Base-by-base conservation (phyloP, 805 yeast genomes). In the Candida golubevii region DNA sequence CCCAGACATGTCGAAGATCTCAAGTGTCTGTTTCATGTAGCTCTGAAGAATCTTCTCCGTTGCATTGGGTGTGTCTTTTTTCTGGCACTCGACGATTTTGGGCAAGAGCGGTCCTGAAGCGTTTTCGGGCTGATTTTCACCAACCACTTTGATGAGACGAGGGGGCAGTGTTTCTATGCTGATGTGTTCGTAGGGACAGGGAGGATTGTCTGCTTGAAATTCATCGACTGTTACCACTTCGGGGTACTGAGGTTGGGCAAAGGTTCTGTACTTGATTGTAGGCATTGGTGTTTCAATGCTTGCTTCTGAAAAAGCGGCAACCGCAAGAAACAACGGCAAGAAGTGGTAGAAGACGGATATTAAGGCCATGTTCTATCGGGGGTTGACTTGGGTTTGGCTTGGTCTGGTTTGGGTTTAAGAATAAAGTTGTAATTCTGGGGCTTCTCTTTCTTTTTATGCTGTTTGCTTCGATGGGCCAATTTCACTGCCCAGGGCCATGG, bases 31-130 rank as follows among this genome's bases (percentile, higher is more conserved):
- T 7, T 26, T 39, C 42, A 39, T 39, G 33, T 33, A 39, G 6
- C 28, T 18, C 33, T 34, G 42, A 15, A 39, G 42, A 12, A 39
- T 8, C 10, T 26, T 33, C 18, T 39, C 41, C n/a, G 36, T 39
- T 33, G 26, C 41, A 2, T 32, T 29, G 23, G 36, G 31, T 1
- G 15, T 11, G n/a, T 14, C n/a, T 26, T 39, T 39, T 10, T 26
- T 4, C 13, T 23, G 26, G 13, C 23, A 29, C 36, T 34, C 35
- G 10, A 39, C 13, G 28, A 39, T 14, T 26, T 39, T 39, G 12
- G 39, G 39, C 13, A 7, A 18, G 14, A n/a, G 14, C 3, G 18
- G 35, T 18, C 23, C 23, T 18, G 23, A 5, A 18, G 23, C 23
- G 23, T 33, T 33, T 33, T 15, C 10, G 23, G 23, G 23, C 5